Evolutionary conservation across 2,329 filamentous ascomycete genomes (phyloP).

Genomic region (Fusarium cyanostomum): DNA sequence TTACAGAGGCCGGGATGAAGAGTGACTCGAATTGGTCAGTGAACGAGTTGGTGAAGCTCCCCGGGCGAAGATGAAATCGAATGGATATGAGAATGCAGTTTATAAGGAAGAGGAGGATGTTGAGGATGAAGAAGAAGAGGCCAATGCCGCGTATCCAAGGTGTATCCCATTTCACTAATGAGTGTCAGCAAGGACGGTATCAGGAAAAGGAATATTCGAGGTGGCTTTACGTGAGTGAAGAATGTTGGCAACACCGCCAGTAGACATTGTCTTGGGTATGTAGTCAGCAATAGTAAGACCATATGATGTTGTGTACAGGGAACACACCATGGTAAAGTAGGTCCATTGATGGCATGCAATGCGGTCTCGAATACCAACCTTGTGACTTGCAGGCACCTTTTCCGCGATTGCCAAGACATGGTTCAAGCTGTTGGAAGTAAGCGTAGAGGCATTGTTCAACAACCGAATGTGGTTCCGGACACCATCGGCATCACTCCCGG

Average conservation of each 20-base stretch:
- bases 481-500: slow-evolving; percentile 1
- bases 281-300: neutral
- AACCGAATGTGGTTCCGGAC: slow-evolving; percentile 13
- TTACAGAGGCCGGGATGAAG: slow-evolving; percentile 75
- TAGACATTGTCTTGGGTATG: neutral
- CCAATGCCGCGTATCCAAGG: slow-evolving; percentile 68
- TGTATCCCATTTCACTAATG: slow-evolving; percentile 48
- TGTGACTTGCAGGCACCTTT: slow-evolving; percentile 37
- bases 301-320: neutral
- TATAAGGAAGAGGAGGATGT: slow-evolving; percentile 68
- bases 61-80: slow-evolving; percentile 75
- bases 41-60: slow-evolving; percentile 76
- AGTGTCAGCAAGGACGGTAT: neutral
- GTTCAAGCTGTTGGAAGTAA: slow-evolving; percentile 42
- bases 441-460: slow-evolving; percentile 22
- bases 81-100: slow-evolving; percentile 72
- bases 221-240: slow-evolving; percentile 50
- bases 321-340: slow-evolving; percentile 70
- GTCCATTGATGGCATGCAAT: slow-evolving; percentile 73
- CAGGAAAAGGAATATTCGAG: neutral
- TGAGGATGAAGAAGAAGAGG: slow-evolving; percentile 69
- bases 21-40: slow-evolving; percentile 80
- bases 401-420: slow-evolving; percentile 48
- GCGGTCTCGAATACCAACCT: slow-evolving; percentile 58
- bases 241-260: slow-evolving; percentile 60